Conservation (phyloP, 441 rosid genomes). For the Geranium incanum region DNA sequence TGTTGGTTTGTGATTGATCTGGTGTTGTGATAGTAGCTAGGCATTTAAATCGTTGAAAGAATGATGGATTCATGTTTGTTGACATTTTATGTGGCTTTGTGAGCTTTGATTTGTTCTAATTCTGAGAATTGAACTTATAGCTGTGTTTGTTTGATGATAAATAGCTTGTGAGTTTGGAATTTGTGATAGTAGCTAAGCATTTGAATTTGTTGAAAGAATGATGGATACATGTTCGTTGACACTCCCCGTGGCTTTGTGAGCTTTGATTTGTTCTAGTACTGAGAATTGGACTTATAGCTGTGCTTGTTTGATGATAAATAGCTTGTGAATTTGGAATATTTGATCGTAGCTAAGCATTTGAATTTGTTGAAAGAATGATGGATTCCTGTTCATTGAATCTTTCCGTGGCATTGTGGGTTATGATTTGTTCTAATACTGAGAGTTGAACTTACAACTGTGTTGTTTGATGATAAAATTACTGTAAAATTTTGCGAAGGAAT, state of each 20-base stretch:
- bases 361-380: neutral
- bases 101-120: neutral
- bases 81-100: neutral
- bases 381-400: neutral
- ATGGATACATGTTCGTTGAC: neutral
- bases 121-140: neutral
- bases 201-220: neutral
- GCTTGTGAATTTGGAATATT: neutral
- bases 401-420: neutral
- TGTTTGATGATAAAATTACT: neutral
- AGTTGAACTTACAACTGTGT: neutral
- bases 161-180: neutral
- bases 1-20: neutral
- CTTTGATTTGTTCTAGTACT: neutral
- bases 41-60: neutral
- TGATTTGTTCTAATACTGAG: neutral
- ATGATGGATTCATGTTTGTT: neutral
- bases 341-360: neutral
- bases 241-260: neutral
- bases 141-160: too few species aligned
- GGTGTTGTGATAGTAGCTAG: neutral
- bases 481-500: neutral
- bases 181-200: neutral
- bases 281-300: too few species aligned
- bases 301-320: too few species aligned